Base-by-base conservation (phyloP, 768 basidiomycete species). In the Suillus paluster region DNA sequence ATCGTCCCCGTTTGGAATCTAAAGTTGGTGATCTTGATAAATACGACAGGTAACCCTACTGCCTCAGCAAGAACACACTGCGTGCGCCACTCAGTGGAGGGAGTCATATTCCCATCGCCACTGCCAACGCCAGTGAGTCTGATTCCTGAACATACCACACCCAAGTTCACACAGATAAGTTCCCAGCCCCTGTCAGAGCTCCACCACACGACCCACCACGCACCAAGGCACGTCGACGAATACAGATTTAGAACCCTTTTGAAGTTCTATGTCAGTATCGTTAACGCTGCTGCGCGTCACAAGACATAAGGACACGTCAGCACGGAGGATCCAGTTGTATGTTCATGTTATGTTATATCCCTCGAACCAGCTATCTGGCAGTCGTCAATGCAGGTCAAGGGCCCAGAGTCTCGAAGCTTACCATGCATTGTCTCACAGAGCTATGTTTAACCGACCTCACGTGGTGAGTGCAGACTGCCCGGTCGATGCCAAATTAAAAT, bases 181-280 rank as follows among this genome's bases (percentile, higher is more conserved):
- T 54, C 53, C 34, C 53, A 54, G 53, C 53, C 36, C n/a, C 53
- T 54, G 53, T 54, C 36, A 19, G 36, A 54, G 36, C 53, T 54
- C 53, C 53, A 54, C 53, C 23, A 54, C 21, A 54, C 21, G 34
- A 12, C 21, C 7, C 11, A 54, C 53, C 53, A 38, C 15, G 49
- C 49, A 50, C 49, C 19, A n/a, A 50, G 27, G 30, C 49, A 50
- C 49, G 23, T 38, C 36, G 34, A 38, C 53, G 25, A 11, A 36
- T 23, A 15, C 33, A 54, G 17, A 25, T 54, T 25, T 10, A 15
- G 23, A 54, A n/a, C 36, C 25, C 23, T 54, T 38, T 19, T 50
- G 30, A 30, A 6, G 53, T 23, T 17, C 10, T 23, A 38, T 14
- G 36, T 11, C 17, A 54, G 15, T 25, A n/a, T n/a, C n/a, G n/a